These are phyloP conservation scores for Xerocomellus dryophilus DNA, from an alignment of 768 basidiomycete species.

Conservation along the genomic window DNA sequence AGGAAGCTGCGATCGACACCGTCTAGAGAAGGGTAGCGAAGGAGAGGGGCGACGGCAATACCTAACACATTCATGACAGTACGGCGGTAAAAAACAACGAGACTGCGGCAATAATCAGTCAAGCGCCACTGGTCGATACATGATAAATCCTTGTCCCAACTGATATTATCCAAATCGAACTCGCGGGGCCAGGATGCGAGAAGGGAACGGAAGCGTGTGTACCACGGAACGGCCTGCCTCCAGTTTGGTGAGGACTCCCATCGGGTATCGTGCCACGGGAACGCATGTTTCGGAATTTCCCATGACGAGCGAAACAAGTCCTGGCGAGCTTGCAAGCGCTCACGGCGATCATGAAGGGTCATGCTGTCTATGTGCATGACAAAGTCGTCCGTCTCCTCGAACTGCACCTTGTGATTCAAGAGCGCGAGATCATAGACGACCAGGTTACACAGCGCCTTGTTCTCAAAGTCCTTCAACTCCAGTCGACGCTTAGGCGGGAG, in stretches of 20 bases:
- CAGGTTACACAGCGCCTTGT: background rate
- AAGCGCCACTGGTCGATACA: background rate
- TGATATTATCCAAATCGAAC: background rate
- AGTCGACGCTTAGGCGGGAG: background rate
- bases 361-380: background rate
- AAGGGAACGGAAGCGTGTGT: background rate
- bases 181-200: background rate
- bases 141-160: background rate
- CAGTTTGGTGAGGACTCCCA: background rate
- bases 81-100: background rate
- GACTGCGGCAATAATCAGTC: background rate
- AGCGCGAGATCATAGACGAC: background rate
- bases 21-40: background rate
- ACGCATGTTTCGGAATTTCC: background rate
- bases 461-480: background rate
- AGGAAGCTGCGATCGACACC: too few relatives aligned
- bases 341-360: background rate
- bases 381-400: background rate
- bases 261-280: background rate
- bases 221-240: background rate
- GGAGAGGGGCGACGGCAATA: background rate
- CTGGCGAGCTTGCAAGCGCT: background rate
- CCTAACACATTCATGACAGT: background rate
- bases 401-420: background rate
- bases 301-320: background rate